phyloP scores from a whole-genome alignment of 352 stramenopile genomes.

The Phytophthora chlamydospora region DNA sequence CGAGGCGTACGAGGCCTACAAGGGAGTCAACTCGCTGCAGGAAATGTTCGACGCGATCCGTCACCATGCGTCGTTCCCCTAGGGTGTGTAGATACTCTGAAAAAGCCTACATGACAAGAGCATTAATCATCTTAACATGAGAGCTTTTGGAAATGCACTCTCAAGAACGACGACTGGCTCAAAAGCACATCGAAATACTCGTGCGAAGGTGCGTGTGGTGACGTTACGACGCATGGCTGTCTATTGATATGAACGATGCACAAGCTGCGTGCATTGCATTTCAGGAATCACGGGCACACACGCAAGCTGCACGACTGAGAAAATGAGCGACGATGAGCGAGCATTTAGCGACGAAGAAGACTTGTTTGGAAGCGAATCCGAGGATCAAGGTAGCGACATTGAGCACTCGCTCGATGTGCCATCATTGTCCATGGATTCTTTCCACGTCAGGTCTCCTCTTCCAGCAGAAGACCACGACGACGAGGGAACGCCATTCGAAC shows the following conservation, averaged over 20 bases:
- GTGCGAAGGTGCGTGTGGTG: conserved; percentile 10
- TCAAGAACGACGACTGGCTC: not conserved
- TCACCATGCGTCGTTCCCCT: conserved; percentile 50
- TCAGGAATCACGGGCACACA: not conserved
- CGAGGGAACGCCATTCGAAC: not conserved
- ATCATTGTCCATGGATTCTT: conserved; percentile 11
- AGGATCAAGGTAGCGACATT: conserved; percentile 16
- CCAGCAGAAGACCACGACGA: conserved; percentile 1
- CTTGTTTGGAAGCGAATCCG: conserved; percentile 23
- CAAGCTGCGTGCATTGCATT: conserved; percentile 1
- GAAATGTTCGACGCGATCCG: conserved; percentile 70
- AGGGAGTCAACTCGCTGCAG: conserved; percentile 69
- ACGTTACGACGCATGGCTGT: conserved; percentile 1
- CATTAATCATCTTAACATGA: no score
- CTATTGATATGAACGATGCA: conserved; percentile 18
- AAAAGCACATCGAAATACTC: not conserved
- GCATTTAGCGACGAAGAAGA: conserved; percentile 23
- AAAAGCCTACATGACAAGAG: not conserved
- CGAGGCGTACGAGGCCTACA: conserved; percentile 65
- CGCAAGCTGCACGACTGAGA: not conserved
- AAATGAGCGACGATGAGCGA: conserved; percentile 23
- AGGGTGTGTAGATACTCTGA: not conserved
- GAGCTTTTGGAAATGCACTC: no score
- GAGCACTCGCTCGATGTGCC: conserved; percentile 21
- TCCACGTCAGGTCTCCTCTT: not conserved